A percentile compares a stretch with the other conserved stretches of the same genome.
These are phyloP conservation scores for Mycocentrospora acerina DNA, from an alignment of 2,329 filamentous ascomycete species.

Conservation along the genomic window DNA sequence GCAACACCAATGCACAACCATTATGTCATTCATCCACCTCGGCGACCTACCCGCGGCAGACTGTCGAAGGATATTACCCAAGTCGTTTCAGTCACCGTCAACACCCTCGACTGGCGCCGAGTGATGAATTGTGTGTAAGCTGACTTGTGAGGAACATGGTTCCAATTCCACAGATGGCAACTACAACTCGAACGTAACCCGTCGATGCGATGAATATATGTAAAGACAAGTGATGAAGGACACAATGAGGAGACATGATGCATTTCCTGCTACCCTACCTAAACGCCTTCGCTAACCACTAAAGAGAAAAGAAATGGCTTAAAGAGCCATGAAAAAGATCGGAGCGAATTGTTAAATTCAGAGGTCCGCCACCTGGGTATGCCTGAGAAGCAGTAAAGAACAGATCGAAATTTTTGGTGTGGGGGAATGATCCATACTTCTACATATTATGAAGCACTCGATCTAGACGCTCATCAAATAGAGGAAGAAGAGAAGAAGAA, in stretches of 20 bases:
- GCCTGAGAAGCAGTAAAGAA: conserved; percentile 2
- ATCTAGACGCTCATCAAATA: conserved; percentile 8
- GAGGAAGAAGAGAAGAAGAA: conserved; percentile 12
- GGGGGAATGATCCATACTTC: too few relatives aligned
- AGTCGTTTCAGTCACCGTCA: too few relatives aligned
- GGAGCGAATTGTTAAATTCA: conserved; percentile 15
- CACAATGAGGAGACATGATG: conserved; percentile 13
- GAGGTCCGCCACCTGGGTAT: conserved; percentile 15
- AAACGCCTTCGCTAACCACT: conserved; percentile 9
- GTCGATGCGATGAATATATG: too few relatives aligned
- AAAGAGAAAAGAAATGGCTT: conserved; percentile 1
- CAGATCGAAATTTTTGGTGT: too few relatives aligned
- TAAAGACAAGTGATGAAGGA: background rate
- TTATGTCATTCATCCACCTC: conserved; percentile 11
- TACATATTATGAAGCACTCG: background rate
- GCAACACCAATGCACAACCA: conserved; percentile 20
- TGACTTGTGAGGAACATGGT: too few relatives aligned
- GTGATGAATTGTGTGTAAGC: too few relatives aligned
- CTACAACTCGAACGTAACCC: too few relatives aligned
- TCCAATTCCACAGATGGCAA: too few relatives aligned
- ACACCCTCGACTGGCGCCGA: too few relatives aligned
- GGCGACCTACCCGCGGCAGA: conserved; percentile 6
- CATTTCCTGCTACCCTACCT: conserved; percentile 14
- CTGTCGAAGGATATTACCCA: too few relatives aligned
- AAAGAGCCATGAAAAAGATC: conserved; percentile 8